Percentiles rank a stretch among this genome's conserved stretches.
Evolutionary conservation across 768 basidiomycete species (phyloP).

Genomic region (Psilocybe sp.): DNA sequence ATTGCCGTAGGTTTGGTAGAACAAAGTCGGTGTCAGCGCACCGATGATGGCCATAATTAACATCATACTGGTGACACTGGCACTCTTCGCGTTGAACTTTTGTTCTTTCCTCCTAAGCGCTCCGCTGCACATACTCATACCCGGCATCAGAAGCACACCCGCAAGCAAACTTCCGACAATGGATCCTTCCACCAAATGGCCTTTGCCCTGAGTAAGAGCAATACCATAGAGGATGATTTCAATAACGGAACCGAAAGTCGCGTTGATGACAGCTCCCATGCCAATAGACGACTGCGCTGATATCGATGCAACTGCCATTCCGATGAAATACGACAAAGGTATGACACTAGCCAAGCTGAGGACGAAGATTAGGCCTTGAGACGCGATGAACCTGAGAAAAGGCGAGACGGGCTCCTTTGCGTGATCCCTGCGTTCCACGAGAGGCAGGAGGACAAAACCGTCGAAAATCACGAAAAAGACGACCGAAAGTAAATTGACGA

Average conservation of each 20-base stretch:
- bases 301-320: slow-evolving; percentile 99
- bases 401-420: slow-evolving; percentile 57
- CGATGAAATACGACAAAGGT: slow-evolving; percentile 97
- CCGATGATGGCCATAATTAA: slow-evolving; percentile 99
- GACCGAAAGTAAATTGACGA: slow-evolving; percentile 90
- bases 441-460: slow-evolving; percentile 75
- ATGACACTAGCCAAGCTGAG: slow-evolving; percentile 88
- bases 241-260: slow-evolving; percentile 97
- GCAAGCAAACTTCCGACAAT: slow-evolving; percentile 95
- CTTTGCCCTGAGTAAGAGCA: slow-evolving; percentile 87
- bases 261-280: slow-evolving; percentile 99
- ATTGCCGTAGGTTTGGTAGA: slow-evolving; percentile 97
- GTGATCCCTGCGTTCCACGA: slow-evolving; percentile 59
- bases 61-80: slow-evolving; percentile 99
- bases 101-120: slow-evolving; percentile 92
- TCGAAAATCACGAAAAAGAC: slow-evolving; percentile 97
- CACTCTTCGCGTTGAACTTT: slow-evolving; percentile 98
- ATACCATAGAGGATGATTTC: slow-evolving; percentile 93
- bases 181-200: slow-evolving; percentile 92
- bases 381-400: slow-evolving; percentile 66
- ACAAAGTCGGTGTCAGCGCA: slow-evolving; percentile 89
- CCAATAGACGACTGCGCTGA: slow-evolving; percentile 98
- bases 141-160: slow-evolving; percentile 96
- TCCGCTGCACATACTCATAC: slow-evolving; percentile 90
- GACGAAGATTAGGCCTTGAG: slow-evolving; percentile 78